Evolutionary conservation across 306 rosid genomes (phyloP).

Genomic region (Crotalaria pallida): DNA sequence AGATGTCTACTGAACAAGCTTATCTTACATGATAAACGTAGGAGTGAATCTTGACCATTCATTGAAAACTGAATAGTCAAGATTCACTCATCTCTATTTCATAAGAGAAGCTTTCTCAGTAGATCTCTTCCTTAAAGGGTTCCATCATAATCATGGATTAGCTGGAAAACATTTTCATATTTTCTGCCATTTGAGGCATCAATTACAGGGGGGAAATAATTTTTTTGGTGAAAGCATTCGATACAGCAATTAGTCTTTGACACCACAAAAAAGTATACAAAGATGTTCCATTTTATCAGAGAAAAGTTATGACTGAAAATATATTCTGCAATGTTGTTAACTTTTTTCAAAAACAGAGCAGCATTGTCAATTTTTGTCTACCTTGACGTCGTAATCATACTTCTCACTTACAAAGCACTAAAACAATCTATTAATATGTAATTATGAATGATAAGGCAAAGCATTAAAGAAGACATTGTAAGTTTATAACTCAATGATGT

Average conservation of each 20-base stretch:
- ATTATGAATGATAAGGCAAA: constrained; percentile 5
- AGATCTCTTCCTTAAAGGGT: neutral
- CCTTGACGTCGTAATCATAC: neutral
- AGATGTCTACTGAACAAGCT: neutral
- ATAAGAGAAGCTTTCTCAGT: neutral
- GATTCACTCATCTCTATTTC: neutral
- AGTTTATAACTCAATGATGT: neutral
- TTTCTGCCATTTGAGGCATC: neutral
- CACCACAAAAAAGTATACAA: neutral
- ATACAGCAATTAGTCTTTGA: neutral
- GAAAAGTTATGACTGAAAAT: neutral
- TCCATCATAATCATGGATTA: neutral
- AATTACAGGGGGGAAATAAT: neutral
- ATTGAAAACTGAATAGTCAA: neutral
- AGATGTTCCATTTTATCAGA: neutral
- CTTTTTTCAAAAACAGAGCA: neutral
- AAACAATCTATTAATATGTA: neutral
- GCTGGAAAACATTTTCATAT: constrained; percentile 4
- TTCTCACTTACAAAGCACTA: neutral
- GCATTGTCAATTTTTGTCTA: neutral
- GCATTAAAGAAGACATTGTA: neutral
- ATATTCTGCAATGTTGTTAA: neutral
- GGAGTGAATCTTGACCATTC: neutral
- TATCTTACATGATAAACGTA: neutral
- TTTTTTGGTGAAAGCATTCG: neutral